Base-by-base conservation (phyloP, 495 filamentous ascomycete species). In the Xylaria cubensis region DNA sequence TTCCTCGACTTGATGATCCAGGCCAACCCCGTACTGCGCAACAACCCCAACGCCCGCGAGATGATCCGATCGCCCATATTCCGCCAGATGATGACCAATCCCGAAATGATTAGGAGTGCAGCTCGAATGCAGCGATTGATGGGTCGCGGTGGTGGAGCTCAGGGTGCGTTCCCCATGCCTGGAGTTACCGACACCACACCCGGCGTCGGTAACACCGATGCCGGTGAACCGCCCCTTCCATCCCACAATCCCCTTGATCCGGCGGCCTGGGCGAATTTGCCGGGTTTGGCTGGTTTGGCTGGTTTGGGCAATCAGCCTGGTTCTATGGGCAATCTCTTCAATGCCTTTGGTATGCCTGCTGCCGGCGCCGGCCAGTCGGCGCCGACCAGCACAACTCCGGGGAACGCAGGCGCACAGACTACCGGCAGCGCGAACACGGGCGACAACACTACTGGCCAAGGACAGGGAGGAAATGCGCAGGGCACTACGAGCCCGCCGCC, bases 41-140 rank as follows among this genome's bases (percentile, higher is more conserved):
- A 91, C 70, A 93, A 94, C 83, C 94, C 94, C 26, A 89, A 92
- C 68, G 92, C 91, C 24, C 92, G 93, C 66, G 87, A 95, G 76
- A 90, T 97, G 81, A 86, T 99, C 76, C 89, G 92, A 70, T 94
- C 93, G 32, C 94, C 94, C 0, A 87, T 92, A 66, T 95, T 98
- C 78, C 89, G 97, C 71, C 88, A 92, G 24, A 97, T 98, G 94
- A 90, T 99, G 88, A 95, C 95, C n/a, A 94, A 97, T 76, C 97
- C 97, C 34, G 90, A 92, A 19, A 89, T 91, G 32, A 84, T 98
- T 29, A 87, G 95, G 51, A 88, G 91, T 74, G 93, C 94, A 73
- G 86, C 92, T 53, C 89, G 92, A 68, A 91, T 98, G 88, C 91
- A 93, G 73, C 86, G 92, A 70, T 84, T 86, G 41, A 88, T 96